Evolutionary conservation across 805 yeast species (phyloP), one percentile per base, ranked within the genome.

Genomic region (Candida bentonensis): DNA sequence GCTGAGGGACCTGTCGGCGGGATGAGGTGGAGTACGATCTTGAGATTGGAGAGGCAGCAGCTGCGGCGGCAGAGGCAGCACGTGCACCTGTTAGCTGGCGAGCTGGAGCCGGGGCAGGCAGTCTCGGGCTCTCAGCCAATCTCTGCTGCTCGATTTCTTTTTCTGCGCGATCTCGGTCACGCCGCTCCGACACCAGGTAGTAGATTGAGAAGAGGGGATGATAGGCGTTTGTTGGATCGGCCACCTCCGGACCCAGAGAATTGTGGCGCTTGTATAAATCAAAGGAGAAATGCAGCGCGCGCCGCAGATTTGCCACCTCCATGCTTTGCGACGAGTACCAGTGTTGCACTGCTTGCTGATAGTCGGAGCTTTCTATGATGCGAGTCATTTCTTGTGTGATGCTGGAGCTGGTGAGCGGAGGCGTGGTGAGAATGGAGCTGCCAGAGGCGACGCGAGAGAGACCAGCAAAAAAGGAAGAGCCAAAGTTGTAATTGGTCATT

Each of bases 131-230:
- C 39, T 9, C 7, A 20, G 22, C 23, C 26, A 30, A 15, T 27
- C 17, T 13, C 26, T 17, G 9, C 36, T 33, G 17, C 33, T 22
- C 28, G 26, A 36, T 33, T 36, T 23, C 66, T 43, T 60, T 71
- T 76, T 61, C 80, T 78, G 78, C 76, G 51, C 64, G 66, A 63
- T 79, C 80, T 45, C 95, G 73, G 55, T 73, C 77, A 49, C 72
- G 58, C 81, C 85, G 83, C 63, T 92, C 98, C 44, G 76, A 79
- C 15, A 87, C 95, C 50, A 92, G 69, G 56, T 76, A 81, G 59
- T 92, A 92, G 30, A 89, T 80, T 4, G 95, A 85, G 11, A 89
- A 65, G 50, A 88, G 68, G 0, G 98, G 97, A 62, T 88, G 94
- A 60, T 74, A 88, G 1, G 88, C 89, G 44, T 73, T 69, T 0